phyloP scores from a whole-genome alignment of 202 grass and related monocot genomes.

The Saccharum hybrid region DNA sequence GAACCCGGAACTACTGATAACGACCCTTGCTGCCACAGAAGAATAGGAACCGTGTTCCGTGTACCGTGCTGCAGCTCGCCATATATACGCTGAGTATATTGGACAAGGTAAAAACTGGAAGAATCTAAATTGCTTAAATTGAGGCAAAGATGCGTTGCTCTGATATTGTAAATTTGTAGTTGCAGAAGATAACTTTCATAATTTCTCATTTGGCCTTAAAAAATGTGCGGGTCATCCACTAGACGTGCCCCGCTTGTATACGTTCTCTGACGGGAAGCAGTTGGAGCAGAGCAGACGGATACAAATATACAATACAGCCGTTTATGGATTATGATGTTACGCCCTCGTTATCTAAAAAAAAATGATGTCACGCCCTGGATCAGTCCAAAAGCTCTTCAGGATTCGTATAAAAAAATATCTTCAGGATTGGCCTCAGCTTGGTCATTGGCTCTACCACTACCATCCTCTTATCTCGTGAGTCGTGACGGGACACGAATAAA shows the following conservation, averaged over 20 bases:
- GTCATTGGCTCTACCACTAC: not conserved
- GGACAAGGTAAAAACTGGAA: not conserved
- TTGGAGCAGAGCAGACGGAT: not conserved
- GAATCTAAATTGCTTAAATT: not conserved
- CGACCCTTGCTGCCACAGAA: too few relatives aligned
- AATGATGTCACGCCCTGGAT: slow-evolving; percentile 10
- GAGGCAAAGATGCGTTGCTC: not conserved
- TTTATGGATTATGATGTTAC: slow-evolving; percentile 9
- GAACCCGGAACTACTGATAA: too few relatives aligned
- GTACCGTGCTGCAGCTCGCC: too few relatives aligned
- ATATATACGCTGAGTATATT: too few relatives aligned
- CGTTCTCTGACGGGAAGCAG: not conserved
- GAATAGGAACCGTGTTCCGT: too few relatives aligned
- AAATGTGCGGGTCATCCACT: not conserved
- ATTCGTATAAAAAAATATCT: not conserved
- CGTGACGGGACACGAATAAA: too few relatives aligned
- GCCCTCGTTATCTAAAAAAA: not conserved
- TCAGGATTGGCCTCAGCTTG: not conserved
- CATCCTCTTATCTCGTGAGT: too few relatives aligned
- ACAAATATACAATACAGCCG: not conserved
- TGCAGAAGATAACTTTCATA: not conserved
- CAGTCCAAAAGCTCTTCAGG: slow-evolving; percentile 31
- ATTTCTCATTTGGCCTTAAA: not conserved
- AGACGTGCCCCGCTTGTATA: slow-evolving; percentile 30
- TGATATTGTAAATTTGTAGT: not conserved